These are phyloP conservation scores for Crucihimalaya himalaica DNA, from an alignment of 345 rosid species.

Conservation along the genomic window DNA sequence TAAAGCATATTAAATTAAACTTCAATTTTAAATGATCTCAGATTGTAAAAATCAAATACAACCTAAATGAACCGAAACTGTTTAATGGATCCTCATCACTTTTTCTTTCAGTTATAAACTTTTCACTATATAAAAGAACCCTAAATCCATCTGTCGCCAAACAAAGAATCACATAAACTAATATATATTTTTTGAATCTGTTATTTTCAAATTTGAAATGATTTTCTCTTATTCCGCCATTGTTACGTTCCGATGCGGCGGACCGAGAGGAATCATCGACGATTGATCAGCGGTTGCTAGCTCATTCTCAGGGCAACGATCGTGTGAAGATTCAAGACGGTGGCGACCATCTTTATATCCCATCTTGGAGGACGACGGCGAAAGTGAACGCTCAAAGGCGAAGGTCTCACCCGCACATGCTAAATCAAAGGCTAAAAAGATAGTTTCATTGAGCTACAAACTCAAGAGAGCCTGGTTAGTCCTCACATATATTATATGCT, in stretches of 20 bases:
- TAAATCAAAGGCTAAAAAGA: conserved; percentile 18
- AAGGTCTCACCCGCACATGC: not conserved
- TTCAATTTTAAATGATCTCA: not conserved
- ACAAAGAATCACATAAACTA: not conserved
- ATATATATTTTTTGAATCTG: not conserved
- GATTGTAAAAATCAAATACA: not conserved
- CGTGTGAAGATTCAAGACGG: conserved; percentile 5
- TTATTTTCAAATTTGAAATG: not conserved
- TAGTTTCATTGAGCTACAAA: not conserved
- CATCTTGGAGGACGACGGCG: conserved; percentile 16
- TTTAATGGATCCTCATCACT: not conserved
- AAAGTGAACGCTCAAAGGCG: not conserved
- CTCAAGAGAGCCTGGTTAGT: conserved; percentile 29
- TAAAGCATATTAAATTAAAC: conserved; percentile 1
- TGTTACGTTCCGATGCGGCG: conserved; percentile 10
- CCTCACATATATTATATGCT: not conserved
- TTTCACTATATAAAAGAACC: not conserved
- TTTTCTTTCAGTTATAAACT: conserved; percentile 1
- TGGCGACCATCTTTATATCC: conserved; percentile 40
- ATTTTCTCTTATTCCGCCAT: conserved; percentile 15
- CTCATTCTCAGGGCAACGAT: not conserved
- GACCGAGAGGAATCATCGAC: conserved; percentile 1
- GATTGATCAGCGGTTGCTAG: not conserved
- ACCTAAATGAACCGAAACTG: conserved; percentile 15
- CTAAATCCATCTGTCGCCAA: not conserved